These are phyloP conservation scores for Sequoia sempervirens DNA, from an alignment of 75 land plant species.

Conservation along the genomic window DNA sequence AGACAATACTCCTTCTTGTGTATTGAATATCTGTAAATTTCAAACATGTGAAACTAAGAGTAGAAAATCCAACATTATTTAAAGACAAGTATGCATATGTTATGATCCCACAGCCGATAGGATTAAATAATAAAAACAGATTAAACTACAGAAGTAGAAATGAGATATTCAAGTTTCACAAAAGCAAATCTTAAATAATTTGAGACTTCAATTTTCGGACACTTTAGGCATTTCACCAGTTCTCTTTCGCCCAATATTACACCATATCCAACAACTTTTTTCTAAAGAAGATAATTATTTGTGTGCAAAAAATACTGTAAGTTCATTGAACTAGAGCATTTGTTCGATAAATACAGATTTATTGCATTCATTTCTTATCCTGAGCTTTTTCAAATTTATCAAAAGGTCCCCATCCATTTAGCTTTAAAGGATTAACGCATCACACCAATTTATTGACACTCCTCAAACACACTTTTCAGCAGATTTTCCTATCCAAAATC, in stretches of 20 bases:
- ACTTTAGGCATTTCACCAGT: neutral
- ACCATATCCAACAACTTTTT: neutral
- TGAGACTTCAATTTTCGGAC: neutral
- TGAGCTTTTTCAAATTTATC: neutral
- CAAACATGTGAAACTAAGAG: neutral
- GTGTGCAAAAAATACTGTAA: neutral
- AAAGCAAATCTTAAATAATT: neutral
- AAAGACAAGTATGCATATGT: neutral
- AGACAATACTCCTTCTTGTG: constrained; percentile 87
- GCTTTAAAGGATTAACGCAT: neutral
- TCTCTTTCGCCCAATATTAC: neutral
- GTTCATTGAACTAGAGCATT: neutral
- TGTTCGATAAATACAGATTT: neutral
- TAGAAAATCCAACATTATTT: neutral
- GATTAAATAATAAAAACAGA: neutral
- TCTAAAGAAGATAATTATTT: neutral
- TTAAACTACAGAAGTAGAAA: neutral
- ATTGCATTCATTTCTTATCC: neutral
- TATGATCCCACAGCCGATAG: neutral
- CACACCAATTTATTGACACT: neutral
- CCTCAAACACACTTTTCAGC: neutral
- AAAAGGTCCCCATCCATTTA: neutral
- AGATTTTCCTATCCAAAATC: neutral
- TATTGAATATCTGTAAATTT: constrained; percentile 69
- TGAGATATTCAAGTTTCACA: neutral